A percentile compares a stretch with the other conserved stretches of the same genome.
Evolutionary conservation across 2,329 filamentous ascomycete species (phyloP).

Genomic region (Colletotrichum graminicola): DNA sequence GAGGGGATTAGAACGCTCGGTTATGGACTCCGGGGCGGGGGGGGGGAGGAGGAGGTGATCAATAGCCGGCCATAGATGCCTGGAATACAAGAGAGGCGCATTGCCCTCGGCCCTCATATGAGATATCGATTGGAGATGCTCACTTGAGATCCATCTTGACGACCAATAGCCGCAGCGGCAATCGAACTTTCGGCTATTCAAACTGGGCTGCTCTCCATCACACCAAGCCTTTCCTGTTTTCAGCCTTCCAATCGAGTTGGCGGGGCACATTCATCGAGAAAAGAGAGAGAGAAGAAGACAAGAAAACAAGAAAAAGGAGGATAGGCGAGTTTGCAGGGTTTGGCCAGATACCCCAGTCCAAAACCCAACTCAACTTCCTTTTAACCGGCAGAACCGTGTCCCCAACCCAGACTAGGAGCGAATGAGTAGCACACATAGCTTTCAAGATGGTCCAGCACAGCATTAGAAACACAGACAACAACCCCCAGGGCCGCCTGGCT

Average conservation of each 20-base stretch:
- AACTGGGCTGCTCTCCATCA: constrained; percentile 30
- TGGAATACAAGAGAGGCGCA: background rate
- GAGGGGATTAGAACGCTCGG: background rate
- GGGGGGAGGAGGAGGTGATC: no score
- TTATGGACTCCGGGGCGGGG: background rate
- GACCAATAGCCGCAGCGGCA: constrained; percentile 31
- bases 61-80: background rate
- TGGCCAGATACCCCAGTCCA: constrained; percentile 16
- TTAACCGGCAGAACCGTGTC: constrained; percentile 18
- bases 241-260: background rate
- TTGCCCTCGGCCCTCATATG: background rate
- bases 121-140: background rate
- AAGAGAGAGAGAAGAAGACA: background rate
- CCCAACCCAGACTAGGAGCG: background rate
- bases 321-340: background rate
- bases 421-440: background rate
- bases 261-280: background rate
- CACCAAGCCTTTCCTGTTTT: constrained; percentile 16
- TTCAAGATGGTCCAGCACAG: constrained; percentile 37
- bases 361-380: background rate
- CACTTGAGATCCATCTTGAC: background rate
- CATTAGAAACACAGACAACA: constrained; percentile 46
- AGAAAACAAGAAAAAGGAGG: background rate
- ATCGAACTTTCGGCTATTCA: constrained; percentile 34
- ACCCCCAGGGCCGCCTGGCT: constrained; percentile 47